Evolutionary conservation across 805 yeast genomes (phyloP), one percentile per base, ranked within the genome.

Genomic region (Ogataea salicorniae): DNA sequence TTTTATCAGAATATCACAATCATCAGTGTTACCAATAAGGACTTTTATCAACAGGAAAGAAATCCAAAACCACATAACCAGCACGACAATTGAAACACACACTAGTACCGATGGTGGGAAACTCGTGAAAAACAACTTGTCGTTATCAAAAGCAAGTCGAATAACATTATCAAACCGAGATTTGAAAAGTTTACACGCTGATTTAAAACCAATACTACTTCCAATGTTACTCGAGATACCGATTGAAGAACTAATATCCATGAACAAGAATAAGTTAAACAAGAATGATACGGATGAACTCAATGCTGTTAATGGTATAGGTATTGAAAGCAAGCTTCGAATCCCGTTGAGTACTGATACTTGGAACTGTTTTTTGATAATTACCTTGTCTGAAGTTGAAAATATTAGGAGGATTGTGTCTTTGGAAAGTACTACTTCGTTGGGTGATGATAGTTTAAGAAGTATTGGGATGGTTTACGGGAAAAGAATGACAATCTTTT

Each of bases 41-140:
- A 59, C 65, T 1, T 64, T 62, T 38, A 48, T 63, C 13, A 61
- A 63, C 37, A 41, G 56, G 15, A 52, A 47, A 18, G 60, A 61
- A 39, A 47, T 62, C 3, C 49, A 57, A 40, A 55, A 55, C 35
- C 54, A 53, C 42, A 51, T 51, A 26, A 37, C 38, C 22, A 34
- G 22, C 4, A 20, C 20, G 29, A 34, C 43, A 5, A 22, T 23
- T 4, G 57, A 55, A 42, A 47, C 54, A 15, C 40, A 52, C 11
- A 31, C 52, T 3, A 38, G 13, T 34, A 41, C 14, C 14, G 22
- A 39, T 8, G 34, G n/a, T 26, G 29, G 18, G 17, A 37, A 39
- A 13, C 23, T 15, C 7, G 20, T 37, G 36, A 50, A 46, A 31
- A 23, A 45, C 23, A 43, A 33, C 17, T 9, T 26, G 31, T 26